phyloP scores from a whole-genome alignment of 306 rosid species.

The Acacia confusa region DNA sequence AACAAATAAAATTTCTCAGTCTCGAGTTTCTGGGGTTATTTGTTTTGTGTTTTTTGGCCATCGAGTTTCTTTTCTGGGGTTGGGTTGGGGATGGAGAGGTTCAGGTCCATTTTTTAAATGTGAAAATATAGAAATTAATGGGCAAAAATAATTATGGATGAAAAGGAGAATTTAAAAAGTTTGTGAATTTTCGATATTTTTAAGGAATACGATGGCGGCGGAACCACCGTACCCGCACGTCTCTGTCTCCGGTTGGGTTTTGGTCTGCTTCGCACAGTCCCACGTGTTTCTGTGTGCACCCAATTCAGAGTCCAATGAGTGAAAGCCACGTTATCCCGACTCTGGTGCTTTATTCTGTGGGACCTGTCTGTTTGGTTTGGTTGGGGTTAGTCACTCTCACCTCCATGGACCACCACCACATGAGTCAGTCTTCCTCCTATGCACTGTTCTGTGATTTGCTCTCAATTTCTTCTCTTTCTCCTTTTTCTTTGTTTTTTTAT shows the following conservation, averaged over 20 bases:
- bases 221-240: not conserved
- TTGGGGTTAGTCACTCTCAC: not conserved
- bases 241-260: slow-evolving; percentile 7
- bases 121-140: not conserved
- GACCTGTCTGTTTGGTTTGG: not conserved
- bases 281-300: not conserved
- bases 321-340: slow-evolving; percentile 18
- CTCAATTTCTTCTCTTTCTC: not conserved
- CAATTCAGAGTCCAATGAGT: not conserved
- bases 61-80: not conserved
- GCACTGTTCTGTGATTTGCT: not conserved
- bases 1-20: not conserved
- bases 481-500: not conserved
- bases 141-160: not conserved
- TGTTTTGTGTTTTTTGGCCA: not conserved
- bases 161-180: slow-evolving; percentile 7
- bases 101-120: not conserved
- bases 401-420: slow-evolving; percentile 11
- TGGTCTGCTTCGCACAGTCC: not conserved
- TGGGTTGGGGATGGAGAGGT: not conserved
- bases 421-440: not conserved
- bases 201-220: slow-evolving; percentile 26
- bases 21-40: not conserved
- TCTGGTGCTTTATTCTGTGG: not conserved
- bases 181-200: slow-evolving; percentile 16